These are phyloP conservation scores for Proliferodiscus dingleyae DNA, from an alignment of 2,329 filamentous ascomycete species.

Conservation along the genomic window DNA sequence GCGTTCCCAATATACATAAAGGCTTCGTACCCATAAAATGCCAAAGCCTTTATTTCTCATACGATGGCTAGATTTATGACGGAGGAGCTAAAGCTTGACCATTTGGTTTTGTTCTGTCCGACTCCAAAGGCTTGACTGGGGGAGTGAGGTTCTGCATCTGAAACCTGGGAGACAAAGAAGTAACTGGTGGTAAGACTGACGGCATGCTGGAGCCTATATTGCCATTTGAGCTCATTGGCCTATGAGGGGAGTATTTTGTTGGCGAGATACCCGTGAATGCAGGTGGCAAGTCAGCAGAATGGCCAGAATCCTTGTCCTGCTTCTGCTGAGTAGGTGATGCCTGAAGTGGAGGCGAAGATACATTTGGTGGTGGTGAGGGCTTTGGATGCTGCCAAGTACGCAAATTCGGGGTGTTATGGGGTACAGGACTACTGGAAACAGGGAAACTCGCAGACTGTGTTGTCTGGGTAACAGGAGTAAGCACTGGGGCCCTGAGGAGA, in stretches of 20 bases:
- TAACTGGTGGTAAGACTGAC: conserved; percentile 52
- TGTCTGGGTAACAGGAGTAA: conserved; percentile 25
- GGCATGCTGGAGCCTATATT: conserved; percentile 26
- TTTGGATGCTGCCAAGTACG: conserved; percentile 10
- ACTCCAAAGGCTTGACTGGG: conserved; percentile 47
- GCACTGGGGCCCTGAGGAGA: conserved; percentile 23
- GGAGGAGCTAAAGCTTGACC: conserved; percentile 21
- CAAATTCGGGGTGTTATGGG: conserved; percentile 9
- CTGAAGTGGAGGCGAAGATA: conserved; percentile 10
- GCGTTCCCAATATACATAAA: too few relatives aligned
- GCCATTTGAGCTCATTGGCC: conserved; percentile 24
- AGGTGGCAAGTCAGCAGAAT: conserved; percentile 28
- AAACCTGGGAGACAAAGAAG: conserved; percentile 53
- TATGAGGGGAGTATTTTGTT: conserved; percentile 38
- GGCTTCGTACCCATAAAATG: too few relatives aligned
- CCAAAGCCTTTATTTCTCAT: too few relatives aligned
- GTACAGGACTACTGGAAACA: conserved; percentile 12
- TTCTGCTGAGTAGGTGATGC: too few relatives aligned
- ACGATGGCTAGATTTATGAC: too few relatives aligned
- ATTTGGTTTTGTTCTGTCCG: conserved; percentile 14
- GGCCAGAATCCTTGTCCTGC: conserved; percentile 12
- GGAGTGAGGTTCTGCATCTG: conserved; percentile 54
- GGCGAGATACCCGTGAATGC: conserved; percentile 39
- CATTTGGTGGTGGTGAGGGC: conserved; percentile 12
- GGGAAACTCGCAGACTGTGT: conserved; percentile 8